phyloP scores from a whole-genome alignment of 2,329 filamentous ascomycete species.

The Xylaria sp. region DNA sequence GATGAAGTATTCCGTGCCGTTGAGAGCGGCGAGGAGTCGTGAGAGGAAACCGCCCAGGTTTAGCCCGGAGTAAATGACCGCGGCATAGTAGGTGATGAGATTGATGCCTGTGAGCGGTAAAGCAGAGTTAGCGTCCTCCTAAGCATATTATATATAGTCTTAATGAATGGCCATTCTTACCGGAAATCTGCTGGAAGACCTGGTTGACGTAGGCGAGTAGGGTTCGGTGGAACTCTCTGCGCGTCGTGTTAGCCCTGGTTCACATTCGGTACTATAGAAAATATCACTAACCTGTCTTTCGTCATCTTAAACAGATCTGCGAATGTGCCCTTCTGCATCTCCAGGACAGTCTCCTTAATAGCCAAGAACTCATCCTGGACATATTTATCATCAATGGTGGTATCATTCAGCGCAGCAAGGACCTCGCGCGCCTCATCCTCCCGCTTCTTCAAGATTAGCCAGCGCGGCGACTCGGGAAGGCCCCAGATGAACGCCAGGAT shows the following conservation, averaged over 20 bases:
- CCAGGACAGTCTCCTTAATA: constrained; percentile 73
- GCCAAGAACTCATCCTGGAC: constrained; percentile 57
- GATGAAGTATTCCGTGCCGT: constrained; percentile 62
- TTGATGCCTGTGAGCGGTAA: constrained; percentile 50
- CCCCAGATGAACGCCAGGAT: constrained; percentile 64
- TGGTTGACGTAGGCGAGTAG: constrained; percentile 67
- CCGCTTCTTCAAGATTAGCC: constrained; percentile 58
- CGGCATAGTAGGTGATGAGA: constrained; percentile 58
- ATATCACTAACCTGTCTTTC: constrained; percentile 56
- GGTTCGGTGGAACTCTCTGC: constrained; percentile 63
- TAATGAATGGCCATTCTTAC: constrained; percentile 13
- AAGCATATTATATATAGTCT: too few relatives aligned
- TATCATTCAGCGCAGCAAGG: constrained; percentile 55
- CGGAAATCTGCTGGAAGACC: constrained; percentile 64
- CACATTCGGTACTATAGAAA: not conserved
- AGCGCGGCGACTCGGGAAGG: constrained; percentile 64
- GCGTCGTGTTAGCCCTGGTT: constrained; percentile 30
- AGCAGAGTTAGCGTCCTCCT: constrained; percentile 16
- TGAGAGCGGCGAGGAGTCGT: constrained; percentile 66
- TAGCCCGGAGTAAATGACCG: constrained; percentile 62
- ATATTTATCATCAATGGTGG: constrained; percentile 60
- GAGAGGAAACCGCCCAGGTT: constrained; percentile 66
- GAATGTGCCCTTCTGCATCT: constrained; percentile 65
- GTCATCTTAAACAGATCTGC: constrained; percentile 68
- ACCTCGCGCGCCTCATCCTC: constrained; percentile 58